Evolutionary conservation across 768 basidiomycete genomes (phyloP), one percentile per base, ranked within the genome.

Genomic region (Trametes cinnabarina): DNA sequence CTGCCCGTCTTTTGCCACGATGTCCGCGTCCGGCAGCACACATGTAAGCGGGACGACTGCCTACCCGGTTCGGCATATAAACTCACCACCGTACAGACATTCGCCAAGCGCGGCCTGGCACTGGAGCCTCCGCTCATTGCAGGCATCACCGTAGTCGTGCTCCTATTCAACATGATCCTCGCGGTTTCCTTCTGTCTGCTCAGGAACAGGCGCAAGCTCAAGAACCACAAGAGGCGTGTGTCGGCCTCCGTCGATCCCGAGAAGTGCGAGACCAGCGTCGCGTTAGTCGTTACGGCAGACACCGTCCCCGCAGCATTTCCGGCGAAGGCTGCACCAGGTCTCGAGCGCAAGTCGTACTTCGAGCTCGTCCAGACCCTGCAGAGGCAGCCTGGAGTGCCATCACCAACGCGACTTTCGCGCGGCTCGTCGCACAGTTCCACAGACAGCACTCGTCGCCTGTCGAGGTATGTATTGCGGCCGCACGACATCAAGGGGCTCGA

Each of bases 81-180:
- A 53, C 50, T 58, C 19, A 52, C 37, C 22, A 32, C 47, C 53
- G 28, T 41, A 23, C 1, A 60, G 62, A 56, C 47, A 22, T 39
- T 53, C 34, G 46, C 49, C 8, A 61, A 61, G 51, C 60, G 63
- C 14, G n/a, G 51, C 55, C 8, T 51, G n/a, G 20, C 53, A 12
- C 35, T 64, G 19, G 50, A 55, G 10, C 57, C 55, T 12, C 34
- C 57, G 20, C 32, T 59, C 34, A 55, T 65, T 26, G 61, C 52
- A 22, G 62, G 57, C 32, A 62, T 61, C 43, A 49, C 61, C 44
- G 64, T 47, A 26, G 59, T 53, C 10, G 59, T 50, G 9, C 57
- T 60, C 12, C 52, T 35, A 15, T 43, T 66, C 37, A 63, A 62
- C 56, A 14, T 62, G 32, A 40, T 57, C 42, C 35, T 66, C 34